A percentile compares a stretch with the other conserved stretches of the same genome.
phyloP scores from a whole-genome alignment of 345 rosid genomes.

The Cardamine chenopodiifolia region DNA sequence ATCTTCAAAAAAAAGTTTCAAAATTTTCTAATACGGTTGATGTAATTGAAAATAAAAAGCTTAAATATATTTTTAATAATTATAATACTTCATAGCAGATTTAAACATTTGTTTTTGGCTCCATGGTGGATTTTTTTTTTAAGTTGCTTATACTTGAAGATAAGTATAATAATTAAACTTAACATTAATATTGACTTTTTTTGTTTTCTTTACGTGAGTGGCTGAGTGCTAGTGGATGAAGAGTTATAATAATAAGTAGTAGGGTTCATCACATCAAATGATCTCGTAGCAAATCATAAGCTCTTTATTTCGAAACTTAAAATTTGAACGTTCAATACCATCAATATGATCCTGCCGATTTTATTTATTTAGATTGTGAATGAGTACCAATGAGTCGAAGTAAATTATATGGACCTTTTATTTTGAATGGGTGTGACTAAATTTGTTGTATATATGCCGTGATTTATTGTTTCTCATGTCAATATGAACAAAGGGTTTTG shows the following conservation, averaged over 20 bases:
- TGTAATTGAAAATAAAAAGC: too few relatives aligned
- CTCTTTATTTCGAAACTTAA: neutral
- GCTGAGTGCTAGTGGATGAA: conserved; percentile 23
- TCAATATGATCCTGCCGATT: neutral
- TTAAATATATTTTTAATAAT: too few relatives aligned
- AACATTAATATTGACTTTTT: neutral
- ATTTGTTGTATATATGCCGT: neutral
- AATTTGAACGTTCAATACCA: neutral
- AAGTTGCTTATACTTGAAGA: neutral
- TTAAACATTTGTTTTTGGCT: neutral
- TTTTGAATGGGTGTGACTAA: too few relatives aligned
- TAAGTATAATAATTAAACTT: neutral
- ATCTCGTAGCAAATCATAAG: neutral
- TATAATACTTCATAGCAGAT: neutral
- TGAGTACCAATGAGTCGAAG: neutral
- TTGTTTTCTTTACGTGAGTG: conserved; percentile 32
- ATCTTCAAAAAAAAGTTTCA: too few relatives aligned
- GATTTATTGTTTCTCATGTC: neutral
- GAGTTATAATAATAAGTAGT: conserved; percentile 3
- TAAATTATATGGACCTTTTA: neutral
- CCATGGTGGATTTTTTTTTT: neutral
- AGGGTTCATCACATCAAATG: conserved; percentile 11
- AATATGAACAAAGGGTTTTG: neutral
- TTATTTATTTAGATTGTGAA: neutral
- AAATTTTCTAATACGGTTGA: neutral